Evolutionary conservation across 2,329 filamentous ascomycete species (phyloP), one percentile per base, ranked within the genome.

Genomic region (Pseudocercospora cruenta): DNA sequence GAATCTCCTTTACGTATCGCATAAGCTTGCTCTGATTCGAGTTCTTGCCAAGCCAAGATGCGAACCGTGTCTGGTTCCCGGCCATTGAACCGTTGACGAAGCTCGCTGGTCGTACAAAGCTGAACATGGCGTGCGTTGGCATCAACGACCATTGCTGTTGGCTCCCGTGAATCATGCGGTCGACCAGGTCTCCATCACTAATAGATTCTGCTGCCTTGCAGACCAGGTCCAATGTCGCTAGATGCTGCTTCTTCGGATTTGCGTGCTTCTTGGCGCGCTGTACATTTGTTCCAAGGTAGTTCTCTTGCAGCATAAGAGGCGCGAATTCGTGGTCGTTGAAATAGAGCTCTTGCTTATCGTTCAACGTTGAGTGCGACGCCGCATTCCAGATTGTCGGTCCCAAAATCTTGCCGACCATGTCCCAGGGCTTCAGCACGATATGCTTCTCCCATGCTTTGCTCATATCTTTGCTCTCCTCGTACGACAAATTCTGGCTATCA

Each of bases 301-400:
- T 99, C 79, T 99, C 96, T 78, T 99, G 95, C 55, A 99, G 89
- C 95, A 99, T 98, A 61, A 99, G 84, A 75, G 90, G 95, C 75
- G 93, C 97, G 81, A 98, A 96, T 74, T 99, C 95, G 76, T 99
- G 95, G 74, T 99, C 95, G 78, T 99, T 98, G 84, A 99, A 99
- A 79, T 99, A 99, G 1, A 99, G 87, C 80, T 99, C 94, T 69
- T 96, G 95, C 84, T 99, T 99, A 79, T 99, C 94, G 77, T 98
- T 98, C 39, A 99, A 82, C 0, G 93, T 96, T 2, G 92, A 84
- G 71, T 92, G 96, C 80, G 93, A 96, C 58, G 89, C 88, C 4
- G 89, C 86, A 24, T 91, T 86, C 79, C 98, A 99, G 80, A 97
- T 88, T 43, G 93, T 92, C 3, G 93, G 90, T 26, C 88, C 92